Evolutionary conservation across 495 filamentous ascomycete genomes (phyloP), one percentile per base, ranked within the genome.

Genomic region (Penicillium desertorum): DNA sequence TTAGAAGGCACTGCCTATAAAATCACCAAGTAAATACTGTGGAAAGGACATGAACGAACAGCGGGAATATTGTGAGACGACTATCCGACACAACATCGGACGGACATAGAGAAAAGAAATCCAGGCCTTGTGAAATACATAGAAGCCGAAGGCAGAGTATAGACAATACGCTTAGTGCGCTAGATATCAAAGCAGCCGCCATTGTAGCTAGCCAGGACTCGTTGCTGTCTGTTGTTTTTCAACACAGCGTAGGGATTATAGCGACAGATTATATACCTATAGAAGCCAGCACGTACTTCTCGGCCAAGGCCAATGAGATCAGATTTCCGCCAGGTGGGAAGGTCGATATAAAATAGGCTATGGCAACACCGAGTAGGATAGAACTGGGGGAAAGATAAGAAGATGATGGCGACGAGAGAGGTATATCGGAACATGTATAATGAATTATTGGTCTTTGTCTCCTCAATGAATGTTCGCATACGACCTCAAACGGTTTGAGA

Each of bases 41-140:
- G 34, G 20, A 51, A 25, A 27, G 2, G 23, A 51, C 16, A 25
- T 29, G 12, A 17, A 17, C 7, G 8, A 36, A 14, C 11, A 51
- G 32, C 1, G 49, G 27, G 10, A 51, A 27, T 1, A 51, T 5
- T 5, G 36, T 51, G 22, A 27, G 12, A 11, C 5, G 12, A 6
- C 23, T 3, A 29, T 36, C 36, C 4, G 8, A 9, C 10, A 27
- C 5, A 36, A 2, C 7, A 27, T 51, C 42, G 2, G 36, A 51
- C 10, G 36, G 49, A 51, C 34, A 51, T 5, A 23, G 20, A 10
- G 20, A 51, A 14, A 51, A 51, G 20, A 25, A 51, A 10, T 41
- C 20, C 2, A 51, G 22, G 8, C 34, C 34, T 2, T 51, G 34
- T 14, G 20, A 37, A 9, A 25, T 27, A 17, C 49, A 51, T 12